Base-by-base conservation (phyloP, 2,329 filamentous ascomycete genomes). In the Ascochyta lentis region DNA sequence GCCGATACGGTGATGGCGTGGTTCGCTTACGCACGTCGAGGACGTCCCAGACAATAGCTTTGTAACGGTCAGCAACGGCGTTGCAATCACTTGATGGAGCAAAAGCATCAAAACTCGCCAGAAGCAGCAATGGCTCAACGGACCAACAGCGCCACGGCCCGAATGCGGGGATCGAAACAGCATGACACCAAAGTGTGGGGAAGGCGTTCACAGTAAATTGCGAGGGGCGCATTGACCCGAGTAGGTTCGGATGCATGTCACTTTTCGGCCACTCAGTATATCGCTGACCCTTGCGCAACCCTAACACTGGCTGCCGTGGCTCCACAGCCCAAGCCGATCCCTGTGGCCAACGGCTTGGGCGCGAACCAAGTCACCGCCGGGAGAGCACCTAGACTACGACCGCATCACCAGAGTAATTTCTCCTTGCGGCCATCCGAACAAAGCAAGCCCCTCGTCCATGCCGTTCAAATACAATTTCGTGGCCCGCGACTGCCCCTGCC, bases 341-440 rank as follows among this genome's bases (percentile, higher is more conserved):
- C 63, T 73, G 71, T 64, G 65, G 63, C 62, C 64, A 61, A 68
- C 56, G 51, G 64, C 59, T 56, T 57, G 52, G 60, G 64, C 60
- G 66, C 60, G 64, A 60, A 66, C 63, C 65, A 69, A 63, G 60
- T 29, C 37, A 49, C 23, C 31, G 38, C 40, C 37, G 24, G 42
- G 40, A 26, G 29, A 41, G 37, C 47, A 50, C 46, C 33, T 49
- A 33, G 49, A 35, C 49, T 41, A 54, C 44, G 44, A 43, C 19
- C 37, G 53, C 47, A 50, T 46, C 42, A 47, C 46, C 41, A 50
- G 23, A 68, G 70, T 69, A 71, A 72, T 72, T 66, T 68, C 66
- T 72, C 70, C 66, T 70, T 73, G 63, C 59, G 62, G 66, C 65
- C 70, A 67, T 58, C 63, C 66, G 67, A 72, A 68, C 68, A 65